phyloP scores from a whole-genome alignment of 2,329 filamentous ascomycete genomes.

The Aspergillus fijiensis region DNA sequence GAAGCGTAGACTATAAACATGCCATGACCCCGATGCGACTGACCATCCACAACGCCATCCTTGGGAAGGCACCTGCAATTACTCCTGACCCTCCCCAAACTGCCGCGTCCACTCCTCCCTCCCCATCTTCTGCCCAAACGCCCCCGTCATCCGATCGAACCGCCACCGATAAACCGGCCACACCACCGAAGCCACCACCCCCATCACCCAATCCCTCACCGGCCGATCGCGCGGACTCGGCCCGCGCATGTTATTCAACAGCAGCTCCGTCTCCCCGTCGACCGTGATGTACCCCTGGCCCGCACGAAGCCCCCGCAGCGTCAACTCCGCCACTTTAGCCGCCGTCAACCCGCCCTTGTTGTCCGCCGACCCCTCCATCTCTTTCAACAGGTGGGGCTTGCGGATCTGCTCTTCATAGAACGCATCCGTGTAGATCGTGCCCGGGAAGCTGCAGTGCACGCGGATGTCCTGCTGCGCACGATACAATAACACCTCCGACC shows the following conservation, averaged over 20 bases:
- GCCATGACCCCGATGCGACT: too few relatives aligned
- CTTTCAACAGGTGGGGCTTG: constrained; percentile 11
- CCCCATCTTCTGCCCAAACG: constrained; percentile 4
- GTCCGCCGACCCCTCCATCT: constrained; percentile 6
- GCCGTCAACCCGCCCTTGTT: neutral
- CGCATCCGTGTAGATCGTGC: constrained; percentile 6
- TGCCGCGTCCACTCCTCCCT: neutral
- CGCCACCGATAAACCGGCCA: constrained; percentile 1
- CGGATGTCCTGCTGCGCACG: neutral
- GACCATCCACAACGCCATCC: too few relatives aligned
- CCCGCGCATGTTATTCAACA: constrained; percentile 15
- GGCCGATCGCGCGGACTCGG: constrained; percentile 10
- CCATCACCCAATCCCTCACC: constrained; percentile 1
- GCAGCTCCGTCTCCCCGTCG: constrained; percentile 3
- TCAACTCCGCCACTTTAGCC: constrained; percentile 2
- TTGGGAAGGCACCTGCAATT: neutral
- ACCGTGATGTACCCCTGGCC: constrained; percentile 3
- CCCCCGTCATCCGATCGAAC: constrained; percentile 1
- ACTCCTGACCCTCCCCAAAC: neutral
- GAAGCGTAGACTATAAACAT: too few relatives aligned
- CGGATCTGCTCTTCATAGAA: constrained; percentile 7
- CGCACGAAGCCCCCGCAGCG: neutral
- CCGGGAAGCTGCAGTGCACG: constrained; percentile 14
- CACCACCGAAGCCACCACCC: neutral
- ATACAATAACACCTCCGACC: constrained; percentile 14